phyloP scores from a whole-genome alignment of 768 basidiomycete species.

The Pulveroboletus sp. region DNA sequence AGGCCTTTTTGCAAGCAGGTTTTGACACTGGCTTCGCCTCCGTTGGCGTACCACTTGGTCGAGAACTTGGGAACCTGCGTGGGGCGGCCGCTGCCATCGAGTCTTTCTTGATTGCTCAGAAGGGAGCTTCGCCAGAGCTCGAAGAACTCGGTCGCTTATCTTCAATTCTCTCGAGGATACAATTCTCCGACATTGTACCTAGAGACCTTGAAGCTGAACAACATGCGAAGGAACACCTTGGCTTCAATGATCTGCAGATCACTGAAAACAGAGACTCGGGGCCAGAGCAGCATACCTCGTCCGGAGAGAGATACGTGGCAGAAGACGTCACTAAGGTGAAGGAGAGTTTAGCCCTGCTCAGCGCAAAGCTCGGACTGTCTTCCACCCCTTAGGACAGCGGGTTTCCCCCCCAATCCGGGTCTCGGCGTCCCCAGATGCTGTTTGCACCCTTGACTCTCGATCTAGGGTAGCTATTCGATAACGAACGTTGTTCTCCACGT shows the following conservation, averaged over 20 bases:
- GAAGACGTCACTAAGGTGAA: slow-evolving; percentile 42
- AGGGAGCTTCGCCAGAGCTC: slow-evolving; percentile 14
- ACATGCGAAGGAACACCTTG: slow-evolving; percentile 68
- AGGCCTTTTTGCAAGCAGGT: slow-evolving; percentile 79
- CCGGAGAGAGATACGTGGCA: slow-evolving; percentile 30
- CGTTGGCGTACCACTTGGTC: slow-evolving; percentile 70
- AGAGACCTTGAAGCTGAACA: slow-evolving; percentile 72
- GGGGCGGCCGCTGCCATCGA: slow-evolving; percentile 66
- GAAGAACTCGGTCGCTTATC: slow-evolving; percentile 53
- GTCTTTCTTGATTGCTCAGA: slow-evolving; percentile 44
- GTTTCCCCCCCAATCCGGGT: too few relatives aligned
- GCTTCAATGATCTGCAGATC: slow-evolving; percentile 28
- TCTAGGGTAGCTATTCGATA: too few relatives aligned
- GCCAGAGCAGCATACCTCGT: slow-evolving; percentile 1
- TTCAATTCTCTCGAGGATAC: slow-evolving; percentile 51
- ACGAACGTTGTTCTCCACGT: too few relatives aligned
- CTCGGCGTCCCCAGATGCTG: too few relatives aligned
- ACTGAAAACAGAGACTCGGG: slow-evolving; percentile 40
- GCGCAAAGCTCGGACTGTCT: slow-evolving; percentile 30
- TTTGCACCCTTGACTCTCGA: too few relatives aligned
- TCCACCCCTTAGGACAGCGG: too few relatives aligned
- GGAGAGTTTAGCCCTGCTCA: slow-evolving; percentile 33
- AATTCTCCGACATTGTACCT: slow-evolving; percentile 69
- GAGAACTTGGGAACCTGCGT: slow-evolving; percentile 72
- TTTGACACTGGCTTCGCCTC: slow-evolving; percentile 83